Evolutionary conservation across 768 basidiomycete genomes (phyloP).

Genomic region (Zangia roseola): DNA sequence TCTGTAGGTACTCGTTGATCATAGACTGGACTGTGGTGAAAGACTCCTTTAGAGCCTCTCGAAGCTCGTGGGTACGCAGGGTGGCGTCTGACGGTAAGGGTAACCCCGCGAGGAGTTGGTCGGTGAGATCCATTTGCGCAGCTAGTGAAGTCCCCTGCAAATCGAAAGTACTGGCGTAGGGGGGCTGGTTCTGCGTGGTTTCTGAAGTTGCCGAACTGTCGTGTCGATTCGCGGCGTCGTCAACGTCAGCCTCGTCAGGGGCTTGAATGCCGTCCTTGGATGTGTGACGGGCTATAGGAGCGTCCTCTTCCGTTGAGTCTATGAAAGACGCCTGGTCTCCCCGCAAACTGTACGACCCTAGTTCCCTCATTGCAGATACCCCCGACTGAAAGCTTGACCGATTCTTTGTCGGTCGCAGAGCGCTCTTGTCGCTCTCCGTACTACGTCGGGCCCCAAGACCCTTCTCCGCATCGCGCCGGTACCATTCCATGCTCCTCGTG

Average conservation of each 20-base stretch:
- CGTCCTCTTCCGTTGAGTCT: constrained; percentile 21
- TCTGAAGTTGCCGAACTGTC: constrained; percentile 48
- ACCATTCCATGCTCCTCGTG: constrained; percentile 69
- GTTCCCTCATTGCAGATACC: constrained; percentile 21
- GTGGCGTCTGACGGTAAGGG: constrained; percentile 32
- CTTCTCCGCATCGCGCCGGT: constrained; percentile 41
- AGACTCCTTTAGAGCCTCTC: constrained; percentile 59
- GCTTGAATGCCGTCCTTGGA: constrained; percentile 24
- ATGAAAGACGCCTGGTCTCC: constrained; percentile 25
- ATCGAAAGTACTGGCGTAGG: constrained; percentile 58
- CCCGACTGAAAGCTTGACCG: constrained; percentile 34
- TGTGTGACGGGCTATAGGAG: not conserved
- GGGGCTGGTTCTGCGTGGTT: constrained; percentile 42
- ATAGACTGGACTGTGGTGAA: constrained; percentile 54
- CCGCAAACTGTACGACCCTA: constrained; percentile 23
- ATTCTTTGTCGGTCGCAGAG: constrained; percentile 27
- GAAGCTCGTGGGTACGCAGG: constrained; percentile 32
- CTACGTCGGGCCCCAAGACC: constrained; percentile 36
- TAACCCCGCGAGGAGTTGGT: constrained; percentile 58
- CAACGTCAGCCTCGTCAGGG: constrained; percentile 27
- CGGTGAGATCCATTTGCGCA: constrained; percentile 77
- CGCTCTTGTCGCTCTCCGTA: constrained; percentile 49
- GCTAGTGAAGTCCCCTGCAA: constrained; percentile 66
- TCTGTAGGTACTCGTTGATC: constrained; percentile 64
- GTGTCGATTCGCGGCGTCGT: constrained; percentile 36